Base-by-base conservation (phyloP, 2,329 filamentous ascomycete genomes). In the Colletotrichum sp. region DNA sequence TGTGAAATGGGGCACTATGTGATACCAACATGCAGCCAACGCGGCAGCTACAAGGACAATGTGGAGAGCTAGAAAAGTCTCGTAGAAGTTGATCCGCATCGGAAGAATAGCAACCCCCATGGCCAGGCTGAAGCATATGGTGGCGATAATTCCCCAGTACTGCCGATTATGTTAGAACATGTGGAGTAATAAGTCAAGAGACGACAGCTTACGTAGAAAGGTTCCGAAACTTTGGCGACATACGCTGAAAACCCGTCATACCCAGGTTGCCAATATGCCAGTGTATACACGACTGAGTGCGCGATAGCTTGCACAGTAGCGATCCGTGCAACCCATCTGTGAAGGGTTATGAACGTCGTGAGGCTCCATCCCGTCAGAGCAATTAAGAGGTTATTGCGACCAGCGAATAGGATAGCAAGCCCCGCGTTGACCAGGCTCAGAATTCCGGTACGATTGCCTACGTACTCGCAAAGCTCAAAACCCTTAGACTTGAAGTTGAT, bases 301-400 rank as follows among this genome's bases (percentile, higher is more conserved):
- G 85, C 52, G 3, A 80, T 69, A 1, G 81, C 79, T 59, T 81
- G 80, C 6, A 81, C 55, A 8, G 80, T 78, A 36, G 73, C 78
- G 55, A 79, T 78, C 67, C 80, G 79, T 0, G 81, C 84, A 13
- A 84, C 76, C 81, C 84, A 85, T 30, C 85, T 81, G 69, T 86
- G 85, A 4, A 86, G 78, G 2, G 85, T 78, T 1, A 86, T 77
- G 55, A 81, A 86, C 0, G 85, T 86, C 30, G 80, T 77, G 71
- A 84, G 79, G 69, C 81, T 83, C 84, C 84, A 86, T 78, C 83
- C 81, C 2, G 85, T 85, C 18, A 85, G 3, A 39, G 80, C 81
- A 2, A 86, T 77, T 1, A 86, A 80, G 1, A 83, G 10, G 67
- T 84, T 86, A 75, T 86, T 86, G 32, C 84, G 79, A 1, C 81